Conservation (phyloP, 164 flowering plant genomes). For the Chloranthus sessilifolius region DNA sequence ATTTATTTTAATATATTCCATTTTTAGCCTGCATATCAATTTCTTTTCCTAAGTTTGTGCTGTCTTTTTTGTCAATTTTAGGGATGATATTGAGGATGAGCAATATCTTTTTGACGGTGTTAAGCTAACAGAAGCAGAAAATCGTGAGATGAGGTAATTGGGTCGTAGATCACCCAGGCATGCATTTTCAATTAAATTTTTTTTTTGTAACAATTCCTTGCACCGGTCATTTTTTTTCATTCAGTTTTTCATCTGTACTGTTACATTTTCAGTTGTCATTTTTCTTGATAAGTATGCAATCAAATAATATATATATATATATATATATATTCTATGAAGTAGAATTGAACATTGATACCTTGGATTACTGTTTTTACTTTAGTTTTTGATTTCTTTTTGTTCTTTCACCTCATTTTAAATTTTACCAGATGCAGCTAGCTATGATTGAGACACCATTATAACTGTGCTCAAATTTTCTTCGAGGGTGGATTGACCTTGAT, state of each 20-base stretch:
- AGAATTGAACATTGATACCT: neutral
- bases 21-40: constrained; percentile 2
- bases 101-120: constrained; percentile 83
- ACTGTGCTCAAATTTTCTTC: too few relatives aligned
- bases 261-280: neutral
- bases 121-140: constrained; percentile 73
- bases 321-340: neutral
- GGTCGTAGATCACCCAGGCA: neutral
- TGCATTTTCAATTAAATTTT: constrained; percentile 8
- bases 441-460: too few relatives aligned
- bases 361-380: too few relatives aligned
- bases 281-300: too few relatives aligned
- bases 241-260: neutral
- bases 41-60: neutral
- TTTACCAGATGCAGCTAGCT: too few relatives aligned
- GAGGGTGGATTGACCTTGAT: too few relatives aligned
- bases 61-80: constrained; percentile 22
- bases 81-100: constrained; percentile 96
- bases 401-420: too few relatives aligned
- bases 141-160: constrained; percentile 62
- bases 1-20: neutral
- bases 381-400: too few relatives aligned
- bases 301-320: neutral
- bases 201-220: too few relatives aligned
- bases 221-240: neutral